Evolutionary conservation across 805 yeast species (phyloP).

Genomic region (Saturnispora ahearnii): DNA sequence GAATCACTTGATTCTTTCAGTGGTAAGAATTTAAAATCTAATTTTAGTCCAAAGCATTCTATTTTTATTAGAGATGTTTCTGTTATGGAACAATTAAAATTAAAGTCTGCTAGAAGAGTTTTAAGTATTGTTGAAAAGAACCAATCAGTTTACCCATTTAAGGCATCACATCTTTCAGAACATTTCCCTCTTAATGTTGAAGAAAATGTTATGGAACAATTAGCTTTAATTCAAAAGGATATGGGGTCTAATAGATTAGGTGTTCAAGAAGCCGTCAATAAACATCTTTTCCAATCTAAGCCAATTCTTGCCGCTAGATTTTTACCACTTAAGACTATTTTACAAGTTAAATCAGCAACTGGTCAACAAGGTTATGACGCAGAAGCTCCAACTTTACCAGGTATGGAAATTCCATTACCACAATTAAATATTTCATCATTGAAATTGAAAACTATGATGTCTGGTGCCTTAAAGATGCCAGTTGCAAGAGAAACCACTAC

Average conservation of each 20-base stretch:
- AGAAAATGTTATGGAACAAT: conserved; percentile 28
- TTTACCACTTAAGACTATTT: conserved; percentile 58
- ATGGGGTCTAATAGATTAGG: conserved; percentile 63
- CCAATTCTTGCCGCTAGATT: conserved; percentile 68
- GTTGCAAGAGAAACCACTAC: conserved; percentile 79
- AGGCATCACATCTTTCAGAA: conserved; percentile 61
- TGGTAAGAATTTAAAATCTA: conserved; percentile 47
- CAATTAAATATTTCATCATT: conserved; percentile 62
- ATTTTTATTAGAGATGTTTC: conserved; percentile 81
- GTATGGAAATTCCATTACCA: conserved; percentile 69
- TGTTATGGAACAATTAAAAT: conserved; percentile 65
- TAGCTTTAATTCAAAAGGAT: conserved; percentile 42
- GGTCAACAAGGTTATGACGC: conserved; percentile 64
- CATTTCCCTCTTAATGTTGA: conserved; percentile 48
- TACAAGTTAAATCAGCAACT: conserved; percentile 55
- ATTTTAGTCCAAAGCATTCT: conserved; percentile 54
- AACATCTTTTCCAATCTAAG: conserved; percentile 65
- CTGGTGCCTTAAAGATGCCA: conserved; percentile 41
- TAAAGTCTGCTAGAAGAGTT: conserved; percentile 64
- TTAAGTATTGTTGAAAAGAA: conserved; percentile 61
- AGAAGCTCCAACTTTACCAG: conserved; percentile 54
- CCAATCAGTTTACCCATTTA: conserved; percentile 86
- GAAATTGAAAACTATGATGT: conserved; percentile 54
- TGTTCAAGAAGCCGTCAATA: conserved; percentile 67
- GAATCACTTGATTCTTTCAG: conserved; percentile 56